Evolutionary conservation across 306 rosid genomes (phyloP), one percentile per base, ranked within the genome.

Genomic region (Acmispon strigosus): DNA sequence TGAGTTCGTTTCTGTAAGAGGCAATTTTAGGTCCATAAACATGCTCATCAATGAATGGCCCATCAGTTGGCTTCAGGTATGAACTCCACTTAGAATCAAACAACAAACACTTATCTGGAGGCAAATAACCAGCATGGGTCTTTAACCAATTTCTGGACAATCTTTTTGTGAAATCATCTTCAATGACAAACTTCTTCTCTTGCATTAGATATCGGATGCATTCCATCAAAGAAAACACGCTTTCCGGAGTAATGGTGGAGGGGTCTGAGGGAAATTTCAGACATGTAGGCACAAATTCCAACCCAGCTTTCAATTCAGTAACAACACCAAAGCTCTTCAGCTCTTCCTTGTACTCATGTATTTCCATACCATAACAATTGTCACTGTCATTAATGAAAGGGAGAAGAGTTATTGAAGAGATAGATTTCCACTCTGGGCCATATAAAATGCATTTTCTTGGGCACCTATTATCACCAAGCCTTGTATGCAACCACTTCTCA

Each of bases 311-410:
- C 63, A 87, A 43, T 37, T 84, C 74, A 19, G 78, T 74, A 57
- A 80, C 65, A 15, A 84, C 96, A 53, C 94, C 92, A 57, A 83
- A 52, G 6, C 72, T 73, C 78, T 86, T 84, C 74, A 89, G 76
- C 83, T 87, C 97, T 36, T 73, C 13, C 77, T 66, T 76, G 62
- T 69, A 86, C 55, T 80, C 78, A 34, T 75, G 78, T 60, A 91
- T 79, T 27, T 4, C 77, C 53, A 60, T 41, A 18, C 85, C 96
- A 51, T 88, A 84, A 22, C 39, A 70, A 2, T 70, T 76, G 16
- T 81, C 81, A 36, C 69, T 73, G 52, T 87, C 91, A 69, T 87
- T 85, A 44, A 92, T 69, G 82, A 92, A 89, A 60, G 96, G 97
- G 37, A 92, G 93, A 59, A 41, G 14, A 19, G 91, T 29, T 49